A percentile compares a stretch with the other conserved stretches of the same genome.
phyloP scores from a whole-genome alignment of 202 grass and related monocot species.

The Eragrostis tef region DNA sequence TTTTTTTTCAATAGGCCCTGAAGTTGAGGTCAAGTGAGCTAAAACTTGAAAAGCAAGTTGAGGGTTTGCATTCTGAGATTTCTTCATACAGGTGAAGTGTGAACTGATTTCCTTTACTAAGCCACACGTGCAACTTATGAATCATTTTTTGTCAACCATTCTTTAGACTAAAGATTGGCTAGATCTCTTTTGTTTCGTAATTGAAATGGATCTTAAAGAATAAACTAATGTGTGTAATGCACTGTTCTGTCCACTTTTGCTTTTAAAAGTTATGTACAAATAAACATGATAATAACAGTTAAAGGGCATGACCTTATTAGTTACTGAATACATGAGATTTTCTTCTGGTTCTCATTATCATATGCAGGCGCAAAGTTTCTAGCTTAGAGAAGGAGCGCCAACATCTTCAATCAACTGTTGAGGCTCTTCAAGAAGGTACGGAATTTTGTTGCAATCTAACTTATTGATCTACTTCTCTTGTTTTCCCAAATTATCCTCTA shows the following conservation, averaged over 20 bases:
- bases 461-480: conserved; percentile 6
- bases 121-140: conserved; percentile 13
- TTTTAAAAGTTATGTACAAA: conserved; percentile 26
- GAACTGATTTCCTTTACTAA: conserved; percentile 35
- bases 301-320: conserved; percentile 22
- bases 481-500: not conserved
- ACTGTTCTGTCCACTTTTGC: conserved; percentile 4
- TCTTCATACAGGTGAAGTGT: conserved; percentile 87
- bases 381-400: conserved; percentile 85
- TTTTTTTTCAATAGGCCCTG: conserved; percentile 63
- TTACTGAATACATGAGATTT: conserved; percentile 2
- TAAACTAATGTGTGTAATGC: not conserved
- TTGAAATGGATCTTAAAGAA: conserved; percentile 10
- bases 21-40: conserved; percentile 96
- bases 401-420: conserved; percentile 91
- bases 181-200: conserved; percentile 31
- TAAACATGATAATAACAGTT: conserved; percentile 24
- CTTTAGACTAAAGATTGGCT: not conserved
- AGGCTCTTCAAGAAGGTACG: conserved; percentile 94
- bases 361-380: conserved; percentile 82
- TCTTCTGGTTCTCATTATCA: conserved; percentile 35
- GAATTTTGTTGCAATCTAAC: conserved; percentile 8
- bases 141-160: conserved; percentile 11
- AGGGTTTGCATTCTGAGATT: conserved; percentile 79
- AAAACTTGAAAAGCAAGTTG: conserved; percentile 89